These are phyloP conservation scores for Pseudopyricularia javanii DNA, from an alignment of 2,329 filamentous ascomycete genomes.

Conservation along the genomic window DNA sequence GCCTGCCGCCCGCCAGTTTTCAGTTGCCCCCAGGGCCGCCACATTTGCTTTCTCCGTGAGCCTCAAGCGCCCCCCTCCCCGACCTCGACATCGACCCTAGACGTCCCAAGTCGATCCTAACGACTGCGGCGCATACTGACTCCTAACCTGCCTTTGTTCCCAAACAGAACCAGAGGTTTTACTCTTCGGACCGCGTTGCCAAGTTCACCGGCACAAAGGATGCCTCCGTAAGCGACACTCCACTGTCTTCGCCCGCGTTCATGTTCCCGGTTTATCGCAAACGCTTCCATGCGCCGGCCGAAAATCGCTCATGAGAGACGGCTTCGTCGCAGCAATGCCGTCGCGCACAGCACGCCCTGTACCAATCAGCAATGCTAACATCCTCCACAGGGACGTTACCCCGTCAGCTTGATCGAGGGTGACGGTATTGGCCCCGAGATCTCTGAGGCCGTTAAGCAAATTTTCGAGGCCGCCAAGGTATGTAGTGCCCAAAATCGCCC, in stretches of 20 bases:
- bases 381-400: conserved; percentile 68
- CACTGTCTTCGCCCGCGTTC: not conserved
- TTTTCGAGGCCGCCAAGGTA: conserved; percentile 91
- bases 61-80: not conserved
- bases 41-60: conserved; percentile 45
- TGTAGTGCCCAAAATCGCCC: conserved; percentile 11
- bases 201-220: conserved; percentile 90
- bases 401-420: conserved; percentile 94
- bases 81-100: too few species aligned
- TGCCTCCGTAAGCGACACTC: conserved; percentile 55
- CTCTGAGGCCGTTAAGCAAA: conserved; percentile 94
- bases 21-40: conserved; percentile 49
- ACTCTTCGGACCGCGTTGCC: conserved; percentile 67
- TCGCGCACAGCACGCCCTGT: conserved; percentile 3
- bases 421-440: conserved; percentile 99
- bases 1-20: conserved; percentile 65
- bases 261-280: not conserved
- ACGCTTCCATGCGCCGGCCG: conserved; percentile 4
- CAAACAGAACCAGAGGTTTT: conserved; percentile 43
- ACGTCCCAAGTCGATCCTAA: too few species aligned
- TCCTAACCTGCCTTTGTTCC: not conserved
- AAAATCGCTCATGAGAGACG: conserved; percentile 28
- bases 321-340: conserved; percentile 1
- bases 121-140: not conserved
- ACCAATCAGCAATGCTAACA: conserved; percentile 11